Evolutionary conservation across 495 filamentous ascomycete genomes (phyloP), one percentile per base, ranked within the genome.

Genomic region (Aspergillus incahuasiensis): DNA sequence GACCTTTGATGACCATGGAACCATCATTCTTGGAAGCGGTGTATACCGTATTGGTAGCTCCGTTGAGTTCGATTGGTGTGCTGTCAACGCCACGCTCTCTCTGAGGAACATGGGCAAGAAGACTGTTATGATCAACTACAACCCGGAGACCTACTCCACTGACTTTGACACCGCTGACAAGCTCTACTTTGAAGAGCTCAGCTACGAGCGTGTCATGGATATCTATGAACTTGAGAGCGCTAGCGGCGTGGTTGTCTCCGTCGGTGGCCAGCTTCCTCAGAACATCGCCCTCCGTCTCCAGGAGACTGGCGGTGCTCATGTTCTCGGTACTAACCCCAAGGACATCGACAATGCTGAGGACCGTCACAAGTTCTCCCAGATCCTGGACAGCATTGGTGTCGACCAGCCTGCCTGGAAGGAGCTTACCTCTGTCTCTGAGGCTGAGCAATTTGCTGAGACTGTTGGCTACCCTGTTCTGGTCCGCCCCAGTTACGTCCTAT

Each of bases 331-430:
- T 2, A 82, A 97, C 63, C 92, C 92, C 15, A 77, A 85, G 65
- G 91, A 97, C 68, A 97, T 97, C 61, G 92, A 97, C 76, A 92
- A 90, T 71, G 92, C 92, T 20, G 92, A 97, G 73, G 92, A 97
- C 70, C 82, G 92, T 65, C 92, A 97, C 69, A 97, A 98, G 72
- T 98, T 98, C 75, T 96, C 92, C 52, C 87, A 90, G 66, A 97
- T 97, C 78, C 80, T 98, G 35, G 92, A 98, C 72, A 85, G 87
- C 65, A 97, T 98, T 67, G 91, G 85, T 54, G 92, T 98, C 39
- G 92, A 98, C 68, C 92, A 98, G 74, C 92, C 92, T 13, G 92
- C 90, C 24, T 98, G 92, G 92, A 96, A 95, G 74, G 94, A 98
- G 72, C 78, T 97, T 39, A 95, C 90, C 21, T 92, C 89, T 62